These are phyloP conservation scores for Gossypium ekmanianum DNA, from an alignment of 345 rosid species.

Conservation along the genomic window DNA sequence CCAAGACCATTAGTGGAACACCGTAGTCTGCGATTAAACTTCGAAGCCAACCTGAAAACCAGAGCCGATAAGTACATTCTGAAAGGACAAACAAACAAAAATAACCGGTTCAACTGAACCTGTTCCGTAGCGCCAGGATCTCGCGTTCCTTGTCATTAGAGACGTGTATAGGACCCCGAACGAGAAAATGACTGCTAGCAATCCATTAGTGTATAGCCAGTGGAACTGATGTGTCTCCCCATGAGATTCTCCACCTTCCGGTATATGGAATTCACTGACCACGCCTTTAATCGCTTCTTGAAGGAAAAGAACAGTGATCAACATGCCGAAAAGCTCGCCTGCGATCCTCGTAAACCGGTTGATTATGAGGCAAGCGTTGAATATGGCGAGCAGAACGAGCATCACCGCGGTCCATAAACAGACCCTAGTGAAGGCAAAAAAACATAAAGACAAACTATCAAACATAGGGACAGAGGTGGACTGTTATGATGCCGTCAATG, in stretches of 20 bases:
- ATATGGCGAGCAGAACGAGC: slow-evolving; percentile 51
- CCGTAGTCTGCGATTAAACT: slow-evolving; percentile 76
- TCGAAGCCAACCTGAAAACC: slow-evolving; percentile 54
- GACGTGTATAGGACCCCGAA: slow-evolving; percentile 52
- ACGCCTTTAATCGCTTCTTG: slow-evolving; percentile 83
- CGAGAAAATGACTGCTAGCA: slow-evolving; percentile 65
- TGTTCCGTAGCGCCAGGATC: slow-evolving; percentile 61
- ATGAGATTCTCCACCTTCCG: slow-evolving; percentile 34
- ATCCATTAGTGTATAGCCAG: slow-evolving; percentile 63
- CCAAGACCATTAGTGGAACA: slow-evolving; percentile 69
- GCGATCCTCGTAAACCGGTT: slow-evolving; percentile 65
- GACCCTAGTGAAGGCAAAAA: slow-evolving; percentile 36
- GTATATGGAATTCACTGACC: slow-evolving; percentile 49
- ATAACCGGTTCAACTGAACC: slow-evolving; percentile 20
- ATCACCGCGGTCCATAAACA: slow-evolving; percentile 68
- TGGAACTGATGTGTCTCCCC: slow-evolving; percentile 42
- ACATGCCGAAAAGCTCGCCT: slow-evolving; percentile 76
- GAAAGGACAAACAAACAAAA: not conserved
- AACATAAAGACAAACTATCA: not conserved
- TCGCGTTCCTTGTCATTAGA: slow-evolving; percentile 60
- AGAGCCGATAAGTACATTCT: not conserved
- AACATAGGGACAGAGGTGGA: no score
- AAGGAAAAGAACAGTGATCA: slow-evolving; percentile 70
- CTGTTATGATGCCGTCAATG: no score
- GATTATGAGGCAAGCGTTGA: slow-evolving; percentile 46